phyloP scores from a whole-genome alignment of 495 filamentous ascomycete species.

The Penicillium mononematosum region DNA sequence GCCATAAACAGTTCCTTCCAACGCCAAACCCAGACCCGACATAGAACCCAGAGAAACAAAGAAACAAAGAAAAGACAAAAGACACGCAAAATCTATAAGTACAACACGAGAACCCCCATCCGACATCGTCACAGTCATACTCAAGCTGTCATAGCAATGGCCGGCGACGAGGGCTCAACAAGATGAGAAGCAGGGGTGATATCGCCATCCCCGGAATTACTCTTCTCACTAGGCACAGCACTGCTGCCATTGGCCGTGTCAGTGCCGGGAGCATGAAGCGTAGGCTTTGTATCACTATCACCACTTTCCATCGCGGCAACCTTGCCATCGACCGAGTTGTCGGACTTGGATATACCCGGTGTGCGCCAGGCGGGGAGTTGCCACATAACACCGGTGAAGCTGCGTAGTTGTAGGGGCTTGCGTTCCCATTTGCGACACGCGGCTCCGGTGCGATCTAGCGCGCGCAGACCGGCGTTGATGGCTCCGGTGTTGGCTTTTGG shows the following conservation, averaged over 20 bases:
- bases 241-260: slow-evolving; percentile 43
- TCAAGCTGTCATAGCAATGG: slow-evolving; percentile 27
- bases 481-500: slow-evolving; percentile 97
- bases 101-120: background rate
- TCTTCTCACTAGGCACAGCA: slow-evolving; percentile 63
- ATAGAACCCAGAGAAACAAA: background rate
- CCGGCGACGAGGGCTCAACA: slow-evolving; percentile 47
- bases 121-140: slow-evolving; percentile 7
- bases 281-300: slow-evolving; percentile 75
- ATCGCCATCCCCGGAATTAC: slow-evolving; percentile 59
- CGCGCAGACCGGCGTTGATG: slow-evolving; percentile 94
- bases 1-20: background rate
- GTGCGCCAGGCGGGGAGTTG: slow-evolving; percentile 80
- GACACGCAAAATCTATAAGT: background rate
- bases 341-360: slow-evolving; percentile 51
- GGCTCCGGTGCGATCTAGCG: slow-evolving; percentile 84
- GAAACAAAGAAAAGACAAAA: background rate
- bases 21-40: slow-evolving; percentile 3
- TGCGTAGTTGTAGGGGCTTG: slow-evolving; percentile 79
- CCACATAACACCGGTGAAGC: slow-evolving; percentile 89
- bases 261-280: slow-evolving; percentile 64
- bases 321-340: slow-evolving; percentile 44
- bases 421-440: slow-evolving; percentile 90
- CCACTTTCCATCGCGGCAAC: slow-evolving; percentile 45
- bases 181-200: slow-evolving; percentile 41